Conservation (phyloP, 345 rosid genomes). For the Ricinus communis region DNA sequence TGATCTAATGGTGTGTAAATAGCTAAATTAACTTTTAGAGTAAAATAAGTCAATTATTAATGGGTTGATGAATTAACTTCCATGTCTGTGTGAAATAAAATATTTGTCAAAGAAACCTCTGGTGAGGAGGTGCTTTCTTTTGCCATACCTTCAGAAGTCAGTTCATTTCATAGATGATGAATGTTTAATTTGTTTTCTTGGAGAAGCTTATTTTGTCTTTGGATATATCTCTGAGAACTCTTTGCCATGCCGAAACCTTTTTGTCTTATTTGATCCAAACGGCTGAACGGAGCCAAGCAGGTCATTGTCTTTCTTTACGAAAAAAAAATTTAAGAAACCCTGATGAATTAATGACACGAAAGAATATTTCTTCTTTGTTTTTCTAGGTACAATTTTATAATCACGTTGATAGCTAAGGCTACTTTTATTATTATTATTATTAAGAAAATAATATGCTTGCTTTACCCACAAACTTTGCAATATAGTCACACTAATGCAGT, state of each 20-base stretch:
- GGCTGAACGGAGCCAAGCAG: constrained; percentile 24
- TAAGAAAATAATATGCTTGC: too few species aligned
- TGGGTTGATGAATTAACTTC: too few species aligned
- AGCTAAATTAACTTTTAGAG: too few species aligned
- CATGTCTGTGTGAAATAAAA: not conserved
- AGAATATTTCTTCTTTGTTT: constrained; percentile 30
- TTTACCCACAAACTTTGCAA: too few species aligned
- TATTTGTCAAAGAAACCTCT: constrained; percentile 6
- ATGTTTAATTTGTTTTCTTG: not conserved
- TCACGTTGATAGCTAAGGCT: constrained; percentile 8
- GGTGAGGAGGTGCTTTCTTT: not conserved
- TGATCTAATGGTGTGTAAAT: too few species aligned
- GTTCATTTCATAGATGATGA: too few species aligned
- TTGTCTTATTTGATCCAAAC: constrained; percentile 29
- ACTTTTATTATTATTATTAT: not conserved
- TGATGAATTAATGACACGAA: constrained; percentile 3
- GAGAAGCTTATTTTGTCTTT: constrained; percentile 7
- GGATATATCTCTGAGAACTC: not conserved
- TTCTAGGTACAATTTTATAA: constrained; percentile 15
- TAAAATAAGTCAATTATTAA: too few species aligned
- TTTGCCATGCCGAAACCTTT: constrained; percentile 28
- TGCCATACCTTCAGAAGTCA: too few species aligned
- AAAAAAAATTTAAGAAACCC: too few species aligned
- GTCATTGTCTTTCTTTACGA: too few species aligned
- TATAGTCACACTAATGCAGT: too few species aligned